Evolutionary conservation across 331 rosid genomes (phyloP).

Genomic region (Erythrophleum ivorense): DNA sequence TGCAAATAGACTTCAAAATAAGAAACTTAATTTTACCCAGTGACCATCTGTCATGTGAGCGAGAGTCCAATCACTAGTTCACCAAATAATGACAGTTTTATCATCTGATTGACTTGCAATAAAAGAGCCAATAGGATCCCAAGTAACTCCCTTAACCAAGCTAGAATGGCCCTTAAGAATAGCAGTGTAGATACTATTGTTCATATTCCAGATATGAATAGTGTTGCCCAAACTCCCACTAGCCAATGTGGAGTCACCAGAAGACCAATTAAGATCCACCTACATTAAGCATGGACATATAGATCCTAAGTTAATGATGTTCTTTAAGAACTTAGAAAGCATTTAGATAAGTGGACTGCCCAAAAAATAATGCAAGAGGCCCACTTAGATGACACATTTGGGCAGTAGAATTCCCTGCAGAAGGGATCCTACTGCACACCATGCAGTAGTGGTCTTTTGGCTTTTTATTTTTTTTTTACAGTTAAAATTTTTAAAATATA

Average conservation of each 20-base stretch:
- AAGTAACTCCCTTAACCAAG: conserved; percentile 92
- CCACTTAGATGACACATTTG: not conserved
- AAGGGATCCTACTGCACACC: too few species aligned
- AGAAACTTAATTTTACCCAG: conserved; percentile 84
- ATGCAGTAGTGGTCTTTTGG: too few species aligned
- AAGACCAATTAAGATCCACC: conserved; percentile 99
- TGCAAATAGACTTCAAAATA: conserved; percentile 2
- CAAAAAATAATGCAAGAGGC: not conserved
- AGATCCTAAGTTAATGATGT: conserved; percentile 59
- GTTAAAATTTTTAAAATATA: too few species aligned
- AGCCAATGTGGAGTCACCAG: conserved; percentile 91
- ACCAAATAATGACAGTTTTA: conserved; percentile 93
- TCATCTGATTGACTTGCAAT: conserved; percentile 96
- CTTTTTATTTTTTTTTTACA: too few species aligned
- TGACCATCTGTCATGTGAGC: conserved; percentile 95
- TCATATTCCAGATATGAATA: conserved; percentile 91
- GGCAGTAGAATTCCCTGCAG: too few species aligned
- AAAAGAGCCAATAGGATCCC: conserved; percentile 98
- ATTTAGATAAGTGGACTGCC: not conserved
- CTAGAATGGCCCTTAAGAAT: conserved; percentile 98
- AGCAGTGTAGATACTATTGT: conserved; percentile 88
- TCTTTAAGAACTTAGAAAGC: conserved; percentile 31
- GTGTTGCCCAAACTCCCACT: conserved; percentile 95
- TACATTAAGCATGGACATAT: conserved; percentile 81
- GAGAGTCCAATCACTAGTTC: conserved; percentile 96